phyloP scores from a whole-genome alignment of 768 basidiomycete genomes.

The Tricholoma terreum region DNA sequence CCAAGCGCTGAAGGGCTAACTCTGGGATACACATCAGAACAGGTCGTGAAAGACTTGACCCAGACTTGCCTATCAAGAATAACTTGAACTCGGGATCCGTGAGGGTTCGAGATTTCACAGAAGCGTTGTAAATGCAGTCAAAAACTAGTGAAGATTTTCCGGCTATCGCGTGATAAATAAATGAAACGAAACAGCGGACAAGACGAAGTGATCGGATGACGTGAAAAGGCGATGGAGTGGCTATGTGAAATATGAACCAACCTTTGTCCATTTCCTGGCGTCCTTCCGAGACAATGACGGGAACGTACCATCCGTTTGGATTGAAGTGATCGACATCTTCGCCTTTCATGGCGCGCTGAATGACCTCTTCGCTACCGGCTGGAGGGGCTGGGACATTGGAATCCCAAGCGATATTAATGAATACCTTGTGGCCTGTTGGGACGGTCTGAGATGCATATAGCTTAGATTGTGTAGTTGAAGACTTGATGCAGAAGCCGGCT shows the following conservation, averaged over 20 bases:
- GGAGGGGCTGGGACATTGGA: constrained; percentile 66
- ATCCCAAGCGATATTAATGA: constrained; percentile 76
- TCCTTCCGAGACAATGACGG: constrained; percentile 65
- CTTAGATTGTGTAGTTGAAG: constrained; percentile 41
- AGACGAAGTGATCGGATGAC: constrained; percentile 7
- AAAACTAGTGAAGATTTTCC: constrained; percentile 70
- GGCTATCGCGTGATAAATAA: constrained; percentile 35
- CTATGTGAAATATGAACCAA: constrained; percentile 22
- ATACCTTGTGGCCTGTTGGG: constrained; percentile 56
- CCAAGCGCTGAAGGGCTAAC: constrained; percentile 64
- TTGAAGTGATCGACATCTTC: constrained; percentile 39
- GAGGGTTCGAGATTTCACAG: constrained; percentile 55
- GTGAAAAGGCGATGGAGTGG: constrained; percentile 8
- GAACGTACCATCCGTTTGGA: constrained; percentile 57
- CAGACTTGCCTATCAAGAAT: constrained; percentile 61
- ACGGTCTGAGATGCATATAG: constrained; percentile 35
- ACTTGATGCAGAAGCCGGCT: constrained; percentile 73
- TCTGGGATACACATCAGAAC: constrained; percentile 37
- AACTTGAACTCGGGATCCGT: constrained; percentile 63
- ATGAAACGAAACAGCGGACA: background rate
- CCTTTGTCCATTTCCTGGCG: constrained; percentile 70
- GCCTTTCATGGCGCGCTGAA: constrained; percentile 56
- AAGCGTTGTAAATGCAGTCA: constrained; percentile 64
- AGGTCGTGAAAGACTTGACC: background rate
- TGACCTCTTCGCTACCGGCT: constrained; percentile 51